Conservation (phyloP, 345 rosid species). For the Cardamine occulta region DNA sequence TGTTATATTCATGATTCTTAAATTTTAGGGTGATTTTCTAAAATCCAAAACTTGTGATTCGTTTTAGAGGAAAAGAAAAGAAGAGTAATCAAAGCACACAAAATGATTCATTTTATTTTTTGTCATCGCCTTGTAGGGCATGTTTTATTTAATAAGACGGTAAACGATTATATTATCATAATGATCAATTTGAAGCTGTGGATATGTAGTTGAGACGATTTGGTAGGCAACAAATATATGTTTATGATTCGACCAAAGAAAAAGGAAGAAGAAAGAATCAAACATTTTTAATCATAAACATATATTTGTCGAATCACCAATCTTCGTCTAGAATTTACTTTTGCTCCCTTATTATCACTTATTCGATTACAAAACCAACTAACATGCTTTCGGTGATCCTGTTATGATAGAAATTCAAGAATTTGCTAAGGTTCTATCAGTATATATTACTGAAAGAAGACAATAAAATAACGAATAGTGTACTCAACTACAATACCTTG, state of each 20-base stretch:
- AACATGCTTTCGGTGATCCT: neutral
- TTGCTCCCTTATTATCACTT: neutral
- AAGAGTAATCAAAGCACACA: neutral
- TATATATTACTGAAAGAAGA: neutral
- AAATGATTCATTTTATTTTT: neutral
- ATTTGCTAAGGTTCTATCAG: neutral
- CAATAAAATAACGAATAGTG: neutral
- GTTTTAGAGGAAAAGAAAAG: neutral
- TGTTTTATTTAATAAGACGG: neutral
- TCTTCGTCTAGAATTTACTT: slow-evolving; percentile 8
- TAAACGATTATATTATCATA: neutral
- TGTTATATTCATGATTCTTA: neutral
- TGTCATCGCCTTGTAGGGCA: neutral
- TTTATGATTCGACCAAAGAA: neutral
- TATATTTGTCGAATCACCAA: neutral
- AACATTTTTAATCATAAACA: neutral
- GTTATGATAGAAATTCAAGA: neutral
- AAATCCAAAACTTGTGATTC: neutral
- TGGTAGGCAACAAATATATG: slow-evolving; percentile 1
- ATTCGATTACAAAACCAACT: neutral
- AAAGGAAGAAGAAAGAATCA: neutral
- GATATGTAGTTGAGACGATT: slow-evolving; percentile 1
- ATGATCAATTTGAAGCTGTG: neutral
- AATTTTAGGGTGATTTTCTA: neutral
- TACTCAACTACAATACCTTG: slow-evolving; percentile 1